Evolutionary conservation across 202 grass and related monocot species (phyloP).

Genomic region (Digitaria exilis): DNA sequence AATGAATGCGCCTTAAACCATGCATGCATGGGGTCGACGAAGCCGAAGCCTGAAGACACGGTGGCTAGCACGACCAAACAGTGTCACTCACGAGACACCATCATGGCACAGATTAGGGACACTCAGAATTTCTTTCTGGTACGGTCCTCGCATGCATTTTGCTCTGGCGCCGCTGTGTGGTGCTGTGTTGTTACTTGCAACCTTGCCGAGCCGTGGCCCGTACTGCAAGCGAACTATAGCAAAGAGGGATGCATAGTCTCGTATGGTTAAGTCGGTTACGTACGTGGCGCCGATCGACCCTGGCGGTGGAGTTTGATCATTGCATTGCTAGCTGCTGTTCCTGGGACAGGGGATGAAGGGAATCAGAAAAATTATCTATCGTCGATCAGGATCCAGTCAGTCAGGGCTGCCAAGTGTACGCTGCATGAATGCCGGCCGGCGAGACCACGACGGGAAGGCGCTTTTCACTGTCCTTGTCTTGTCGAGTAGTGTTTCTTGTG

Average conservation of each 20-base stretch:
- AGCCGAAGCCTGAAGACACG: conserved; percentile 7
- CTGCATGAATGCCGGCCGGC: background rate
- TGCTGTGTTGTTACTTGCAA: background rate
- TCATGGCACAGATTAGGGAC: conserved; percentile 5
- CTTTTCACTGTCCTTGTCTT: too few species aligned
- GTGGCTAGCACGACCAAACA: background rate
- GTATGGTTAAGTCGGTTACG: too few species aligned
- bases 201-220: conserved; percentile 1
- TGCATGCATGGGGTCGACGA: background rate
- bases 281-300: background rate
- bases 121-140: background rate
- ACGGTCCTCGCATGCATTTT: background rate
- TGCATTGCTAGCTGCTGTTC: background rate
- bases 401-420: background rate
- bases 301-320: background rate
- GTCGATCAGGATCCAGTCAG: background rate
- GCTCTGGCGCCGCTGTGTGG: background rate
- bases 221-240: too few species aligned
- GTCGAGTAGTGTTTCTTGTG: too few species aligned
- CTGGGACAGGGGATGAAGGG: background rate
- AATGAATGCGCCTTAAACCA: background rate
- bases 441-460: too few species aligned
- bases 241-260: too few species aligned
- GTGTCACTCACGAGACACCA: conserved; percentile 33
- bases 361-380: background rate